Conservation (phyloP, 208 protist species). For the Endotrypanum monterogeii region DNA sequence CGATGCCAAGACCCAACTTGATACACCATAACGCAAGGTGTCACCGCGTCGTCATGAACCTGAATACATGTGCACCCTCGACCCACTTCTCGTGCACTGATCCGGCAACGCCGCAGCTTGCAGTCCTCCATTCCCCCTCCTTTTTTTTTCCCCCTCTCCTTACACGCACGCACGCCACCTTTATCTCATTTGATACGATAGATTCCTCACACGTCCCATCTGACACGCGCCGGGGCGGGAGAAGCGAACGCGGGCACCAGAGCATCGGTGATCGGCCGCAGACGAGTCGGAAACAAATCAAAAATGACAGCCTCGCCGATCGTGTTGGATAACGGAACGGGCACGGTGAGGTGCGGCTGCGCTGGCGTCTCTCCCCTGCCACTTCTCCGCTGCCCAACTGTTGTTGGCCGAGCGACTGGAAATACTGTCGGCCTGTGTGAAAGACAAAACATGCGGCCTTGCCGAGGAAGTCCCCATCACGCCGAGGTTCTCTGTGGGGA, state of each 20-base stretch:
- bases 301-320: conserved; percentile 30
- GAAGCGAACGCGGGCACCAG: neutral
- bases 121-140: neutral
- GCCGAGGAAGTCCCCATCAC: conserved; percentile 3
- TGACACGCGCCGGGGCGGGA: neutral
- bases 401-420: conserved; percentile 94
- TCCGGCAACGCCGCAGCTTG: neutral
- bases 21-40: too few relatives aligned
- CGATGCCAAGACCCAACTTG: too few relatives aligned
- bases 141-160: neutral
- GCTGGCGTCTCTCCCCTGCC: conserved; percentile 96
- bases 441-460: neutral
- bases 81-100: too few relatives aligned
- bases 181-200: neutral
- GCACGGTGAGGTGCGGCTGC: conserved; percentile 98
- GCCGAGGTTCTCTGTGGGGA: conserved; percentile 14
- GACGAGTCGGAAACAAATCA: neutral
- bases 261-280: neutral
- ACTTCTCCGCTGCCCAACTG: conserved; percentile 94
- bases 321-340: conserved; percentile 72
- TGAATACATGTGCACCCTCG: too few relatives aligned
- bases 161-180: neutral
- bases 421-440: conserved; percentile 29
- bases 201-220: neutral
- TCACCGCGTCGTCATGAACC: too few relatives aligned